These are phyloP conservation scores for Staphylotrichum tortipilum DNA, from an alignment of 495 filamentous ascomycete genomes.

Conservation along the genomic window DNA sequence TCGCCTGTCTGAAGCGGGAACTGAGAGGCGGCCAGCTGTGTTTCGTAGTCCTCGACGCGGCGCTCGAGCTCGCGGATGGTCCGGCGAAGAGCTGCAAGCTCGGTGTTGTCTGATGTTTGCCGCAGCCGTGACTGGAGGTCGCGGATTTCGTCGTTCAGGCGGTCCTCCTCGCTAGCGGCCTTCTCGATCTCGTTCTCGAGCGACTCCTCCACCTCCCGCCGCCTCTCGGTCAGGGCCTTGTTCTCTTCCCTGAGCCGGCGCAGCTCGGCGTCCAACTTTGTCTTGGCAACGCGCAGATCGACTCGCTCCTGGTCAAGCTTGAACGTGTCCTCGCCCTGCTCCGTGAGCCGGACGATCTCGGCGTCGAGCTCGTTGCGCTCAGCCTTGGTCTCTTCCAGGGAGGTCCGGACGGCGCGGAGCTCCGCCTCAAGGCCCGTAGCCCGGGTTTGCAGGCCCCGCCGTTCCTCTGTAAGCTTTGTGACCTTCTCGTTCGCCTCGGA, in stretches of 20 bases:
- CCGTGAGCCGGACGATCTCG: slow-evolving; percentile 44
- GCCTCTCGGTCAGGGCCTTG: slow-evolving; percentile 39
- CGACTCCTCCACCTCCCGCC: slow-evolving; percentile 46
- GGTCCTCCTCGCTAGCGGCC: slow-evolving; percentile 47
- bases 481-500: slow-evolving; percentile 27
- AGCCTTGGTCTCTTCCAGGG: slow-evolving; percentile 45
- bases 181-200: slow-evolving; percentile 49
- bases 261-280: slow-evolving; percentile 52
- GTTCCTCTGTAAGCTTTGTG: slow-evolving; percentile 43
- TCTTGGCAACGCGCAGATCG: slow-evolving; percentile 50
- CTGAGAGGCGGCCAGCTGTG: slow-evolving; percentile 35
- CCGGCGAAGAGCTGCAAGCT: slow-evolving; percentile 33
- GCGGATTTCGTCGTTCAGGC: slow-evolving; percentile 49
- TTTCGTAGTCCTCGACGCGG: slow-evolving; percentile 50
- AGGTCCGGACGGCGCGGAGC: slow-evolving; percentile 46
- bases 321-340: slow-evolving; percentile 44
- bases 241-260: slow-evolving; percentile 52
- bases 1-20: slow-evolving; percentile 47
- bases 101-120: slow-evolving; percentile 43
- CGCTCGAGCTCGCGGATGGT: slow-evolving; percentile 52
- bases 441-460: slow-evolving; percentile 55
- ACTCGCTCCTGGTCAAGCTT: slow-evolving; percentile 54
- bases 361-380: slow-evolving; percentile 57
- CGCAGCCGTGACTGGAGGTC: slow-evolving; percentile 42
- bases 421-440: slow-evolving; percentile 53